Percentiles rank a stretch among this genome's conserved stretches.
phyloP scores from a whole-genome alignment of 2,329 filamentous ascomycete genomes.

The Pseudogymnoascus sp. region DNA sequence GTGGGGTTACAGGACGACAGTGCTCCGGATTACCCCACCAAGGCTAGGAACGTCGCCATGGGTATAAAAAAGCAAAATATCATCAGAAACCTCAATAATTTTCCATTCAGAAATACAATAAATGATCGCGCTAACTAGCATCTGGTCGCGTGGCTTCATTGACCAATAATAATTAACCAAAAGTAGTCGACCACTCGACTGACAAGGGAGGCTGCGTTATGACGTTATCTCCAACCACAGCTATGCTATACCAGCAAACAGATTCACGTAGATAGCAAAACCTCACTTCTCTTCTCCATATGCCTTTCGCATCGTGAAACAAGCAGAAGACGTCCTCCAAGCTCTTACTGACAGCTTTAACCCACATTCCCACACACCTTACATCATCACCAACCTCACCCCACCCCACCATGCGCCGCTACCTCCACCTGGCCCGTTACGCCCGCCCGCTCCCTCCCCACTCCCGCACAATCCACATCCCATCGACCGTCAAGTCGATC shows the following conservation, averaged over 20 bases:
- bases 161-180: not conserved
- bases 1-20: slow-evolving; percentile 7
- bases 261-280: not conserved
- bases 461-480: not conserved
- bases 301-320: not conserved
- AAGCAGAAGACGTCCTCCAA: not conserved
- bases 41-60: not conserved
- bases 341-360: not conserved
- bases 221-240: not conserved
- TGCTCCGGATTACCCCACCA: slow-evolving; percentile 4
- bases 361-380: not conserved
- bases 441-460: not conserved
- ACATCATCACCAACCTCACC: not conserved
- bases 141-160: not conserved
- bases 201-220: not conserved
- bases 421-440: not conserved
- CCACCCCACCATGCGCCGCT: not conserved
- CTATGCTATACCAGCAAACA: not conserved
- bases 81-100: not conserved
- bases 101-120: not conserved
- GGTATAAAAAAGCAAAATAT: not conserved
- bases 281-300: not conserved
- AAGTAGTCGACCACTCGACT: not conserved
- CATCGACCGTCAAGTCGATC: not conserved
- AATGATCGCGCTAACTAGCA: not conserved